Evolutionary conservation across 202 grass and related monocot genomes (phyloP), one percentile per base, ranked within the genome.

Genomic region (Schoenoplectus tabernaemontani): DNA sequence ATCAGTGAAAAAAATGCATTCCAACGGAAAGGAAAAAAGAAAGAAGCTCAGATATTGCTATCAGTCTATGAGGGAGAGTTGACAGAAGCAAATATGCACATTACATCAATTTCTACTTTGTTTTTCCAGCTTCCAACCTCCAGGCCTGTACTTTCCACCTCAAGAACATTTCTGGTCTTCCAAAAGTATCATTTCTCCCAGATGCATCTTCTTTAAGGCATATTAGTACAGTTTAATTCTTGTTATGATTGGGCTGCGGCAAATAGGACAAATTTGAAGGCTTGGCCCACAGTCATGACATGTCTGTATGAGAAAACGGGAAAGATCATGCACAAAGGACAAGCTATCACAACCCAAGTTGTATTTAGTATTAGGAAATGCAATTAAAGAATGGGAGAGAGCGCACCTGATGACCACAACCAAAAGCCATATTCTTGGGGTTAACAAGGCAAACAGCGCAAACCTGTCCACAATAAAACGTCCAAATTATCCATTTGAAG

Each of bases 161-260:
- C 38, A 28, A 64, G 51, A 73, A 73, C 3, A 23, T 60, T 80
- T 56, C 11, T 58, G 78, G 41, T 67, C 17, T 42, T 19, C 37
- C 64, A 68, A 43, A 62, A 19, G 67, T 78, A 67, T 81, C 69
- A 86, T 44, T 71, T 78, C 37, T 42, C 75, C 68, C 59, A 85
- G 70, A 64, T 85, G 51, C 37, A 71, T 36, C 61, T 78, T 84
- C 83, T 81, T 70, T 79, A 41, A 33, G 81, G 77, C 79, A 79
- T 28, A 4, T 80, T 84, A 92, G 68, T 98, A 98, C 9, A 98
- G 69, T 76, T 92, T 98, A 92, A 98, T 92, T 78, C 88, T 94
- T 37, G 92, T 92, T 20, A 83, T 15, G 58, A 95, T 92, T 57
- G 67, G 66, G 33, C n/a, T 86, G 13, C 90, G 91, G 68, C 91